A percentile compares a stretch with the other conserved stretches of the same genome.
Evolutionary conservation across 345 rosid species (phyloP).

Genomic region (Linum tenue): DNA sequence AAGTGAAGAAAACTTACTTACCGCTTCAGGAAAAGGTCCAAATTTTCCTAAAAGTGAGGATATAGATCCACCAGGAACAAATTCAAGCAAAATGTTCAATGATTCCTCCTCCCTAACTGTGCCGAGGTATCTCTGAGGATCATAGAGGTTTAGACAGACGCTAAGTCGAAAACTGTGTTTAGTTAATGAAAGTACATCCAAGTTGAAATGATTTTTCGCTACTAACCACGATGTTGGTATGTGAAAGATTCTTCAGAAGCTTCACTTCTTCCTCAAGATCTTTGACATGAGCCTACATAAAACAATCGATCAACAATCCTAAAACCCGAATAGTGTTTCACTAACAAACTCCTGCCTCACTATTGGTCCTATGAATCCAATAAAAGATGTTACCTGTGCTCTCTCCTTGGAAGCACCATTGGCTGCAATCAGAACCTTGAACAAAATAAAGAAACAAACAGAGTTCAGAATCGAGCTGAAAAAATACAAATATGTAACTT

Average conservation of each 20-base stretch:
- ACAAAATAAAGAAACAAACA: conserved; percentile 5
- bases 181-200: conserved; percentile 8
- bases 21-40: conserved; percentile 88
- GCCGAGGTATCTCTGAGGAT: conserved; percentile 78
- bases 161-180: conserved; percentile 6
- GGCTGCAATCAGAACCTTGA: conserved; percentile 69
- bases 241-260: conserved; percentile 80
- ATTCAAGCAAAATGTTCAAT: conserved; percentile 74
- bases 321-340: not conserved
- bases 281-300: conserved; percentile 57
- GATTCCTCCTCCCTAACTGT: conserved; percentile 80
- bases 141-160: conserved; percentile 11
- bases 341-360: too few relatives aligned
- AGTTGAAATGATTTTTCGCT: conserved; percentile 7
- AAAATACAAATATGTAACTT: too few relatives aligned
- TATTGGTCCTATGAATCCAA: too few relatives aligned
- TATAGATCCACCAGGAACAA: conserved; percentile 92
- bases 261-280: conserved; percentile 96
- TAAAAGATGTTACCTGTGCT: conserved; percentile 92
- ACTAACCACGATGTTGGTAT: conserved; percentile 86
- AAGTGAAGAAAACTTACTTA: conserved; percentile 29
- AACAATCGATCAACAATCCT: conserved; percentile 14
- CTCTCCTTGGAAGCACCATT: conserved; percentile 68
- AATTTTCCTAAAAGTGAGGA: conserved; percentile 89
- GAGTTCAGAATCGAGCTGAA: conserved; percentile 5